Evolutionary conservation across 495 filamentous ascomycete genomes (phyloP), one percentile per base, ranked within the genome.

Genomic region (Penicillium bovifimosum): DNA sequence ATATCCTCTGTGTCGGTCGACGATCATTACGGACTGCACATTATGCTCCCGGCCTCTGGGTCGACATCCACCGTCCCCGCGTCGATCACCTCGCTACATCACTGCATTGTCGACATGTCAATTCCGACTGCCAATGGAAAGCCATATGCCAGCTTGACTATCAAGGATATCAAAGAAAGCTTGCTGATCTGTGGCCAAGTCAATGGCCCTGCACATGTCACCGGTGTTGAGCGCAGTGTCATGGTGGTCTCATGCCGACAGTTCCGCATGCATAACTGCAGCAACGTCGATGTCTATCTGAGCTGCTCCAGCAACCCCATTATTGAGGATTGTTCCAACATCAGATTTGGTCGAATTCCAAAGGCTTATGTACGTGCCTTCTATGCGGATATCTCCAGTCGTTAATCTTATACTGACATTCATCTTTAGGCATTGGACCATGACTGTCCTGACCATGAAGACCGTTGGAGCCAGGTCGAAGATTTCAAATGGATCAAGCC

Each of bases 401-500:
- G 35, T 43, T 1, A 9, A 9, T 4, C 14, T 10, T 18, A 11
- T 29, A 6, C 26, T 17, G 47, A 47, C 39, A 51, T 10, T n/a
- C n/a, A n/a, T 11, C n/a, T 40, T 0, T 41, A 77, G 67, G 63
- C 69, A 9, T 54, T 76, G 41, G 55, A 71, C 24, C 67, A 71
- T 35, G 69, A 74, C 51, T 64, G 64, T 27, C 61, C 58, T 9
- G 66, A 73, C 20, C 49, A 58, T 17, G 55, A 67, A 50, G 91
- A 93, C 66, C 76, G 84, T 52, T 98, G 89, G 87, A 81, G 88
- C 59, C 82, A 95, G 61, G 85, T 98, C 11, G 88, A 96, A 61
- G 93, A 98, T 60, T 98, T 98, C 75, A 93, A 95, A 68, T 97
- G 95, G 95, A 78, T 96, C 54, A 95, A 90, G 67, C 73, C 79